phyloP scores from a whole-genome alignment of 352 stramenopile genomes.

The Phytophthora multivora region DNA sequence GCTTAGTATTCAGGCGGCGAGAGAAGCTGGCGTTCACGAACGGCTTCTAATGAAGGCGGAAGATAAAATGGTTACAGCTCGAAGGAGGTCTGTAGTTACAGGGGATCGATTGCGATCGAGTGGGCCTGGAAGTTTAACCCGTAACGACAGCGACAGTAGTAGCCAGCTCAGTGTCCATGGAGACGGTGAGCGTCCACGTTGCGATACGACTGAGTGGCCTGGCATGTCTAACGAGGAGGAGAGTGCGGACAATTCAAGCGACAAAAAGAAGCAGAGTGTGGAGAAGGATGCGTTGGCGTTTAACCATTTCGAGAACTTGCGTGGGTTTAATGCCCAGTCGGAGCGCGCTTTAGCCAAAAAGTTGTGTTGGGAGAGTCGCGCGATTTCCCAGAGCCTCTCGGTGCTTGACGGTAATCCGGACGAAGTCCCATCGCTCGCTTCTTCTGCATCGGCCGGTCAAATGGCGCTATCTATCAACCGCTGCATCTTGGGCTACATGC shows the following conservation, averaged over 20 bases:
- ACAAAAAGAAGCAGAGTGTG: conserved; percentile 37
- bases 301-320: conserved; percentile 71
- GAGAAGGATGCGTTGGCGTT: conserved; percentile 65
- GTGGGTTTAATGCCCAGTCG: conserved; percentile 57
- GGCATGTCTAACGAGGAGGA: conserved; percentile 35
- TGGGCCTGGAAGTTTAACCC: conserved; percentile 22
- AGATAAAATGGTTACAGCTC: conserved; percentile 50
- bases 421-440: conserved; percentile 27
- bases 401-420: conserved; percentile 52
- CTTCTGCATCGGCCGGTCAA: conserved; percentile 38
- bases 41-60: conserved; percentile 64
- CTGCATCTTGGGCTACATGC: conserved; percentile 94
- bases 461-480: conserved; percentile 90
- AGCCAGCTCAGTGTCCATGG: conserved; percentile 24
- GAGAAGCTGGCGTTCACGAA: conserved; percentile 63
- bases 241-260: conserved; percentile 31
- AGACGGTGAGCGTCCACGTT: conserved; percentile 30
- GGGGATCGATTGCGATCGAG: conserved; percentile 30
- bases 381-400: conserved; percentile 64
- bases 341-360: conserved; percentile 53
- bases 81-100: conserved; percentile 24
- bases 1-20: conserved; percentile 58
- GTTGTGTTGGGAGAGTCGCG: conserved; percentile 68
- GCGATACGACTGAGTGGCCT: conserved; percentile 54
- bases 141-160: conserved; percentile 37